Evolutionary conservation across 345 rosid genomes (phyloP).

Genomic region (Dipteronia dyeriana): DNA sequence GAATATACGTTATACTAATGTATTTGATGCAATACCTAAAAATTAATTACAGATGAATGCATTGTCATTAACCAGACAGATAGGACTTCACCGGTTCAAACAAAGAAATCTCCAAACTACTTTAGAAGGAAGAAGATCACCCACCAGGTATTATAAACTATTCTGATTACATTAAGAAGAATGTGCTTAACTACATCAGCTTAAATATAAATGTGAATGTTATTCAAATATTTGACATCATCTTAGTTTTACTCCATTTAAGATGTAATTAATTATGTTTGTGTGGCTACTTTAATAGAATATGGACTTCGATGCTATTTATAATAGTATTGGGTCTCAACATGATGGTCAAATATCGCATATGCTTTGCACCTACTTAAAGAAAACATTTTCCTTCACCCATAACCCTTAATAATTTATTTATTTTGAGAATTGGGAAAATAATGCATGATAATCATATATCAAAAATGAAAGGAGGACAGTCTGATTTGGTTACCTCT

Average conservation of each 20-base stretch:
- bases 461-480: neutral
- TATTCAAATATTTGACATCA: neutral
- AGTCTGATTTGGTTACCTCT: constrained; percentile 56
- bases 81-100: neutral
- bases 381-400: neutral
- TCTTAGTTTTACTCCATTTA: neutral
- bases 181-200: neutral
- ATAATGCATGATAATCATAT: neutral
- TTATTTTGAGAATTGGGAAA: neutral
- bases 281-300: neutral
- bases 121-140: neutral
- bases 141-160: neutral
- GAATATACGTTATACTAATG: neutral
- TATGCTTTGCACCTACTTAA: neutral
- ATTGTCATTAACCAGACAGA: neutral
- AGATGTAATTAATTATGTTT: neutral
- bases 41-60: neutral
- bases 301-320: too few relatives aligned
- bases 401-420: neutral
- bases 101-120: neutral
- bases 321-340: too few relatives aligned
- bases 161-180: neutral
- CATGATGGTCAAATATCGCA: neutral
- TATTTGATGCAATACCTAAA: neutral
- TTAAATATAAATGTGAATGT: neutral